A percentile compares a stretch with the other conserved stretches of the same genome.
These are phyloP conservation scores for Peronospora belbahrii DNA, from an alignment of 352 stramenopile species.

Conservation along the genomic window DNA sequence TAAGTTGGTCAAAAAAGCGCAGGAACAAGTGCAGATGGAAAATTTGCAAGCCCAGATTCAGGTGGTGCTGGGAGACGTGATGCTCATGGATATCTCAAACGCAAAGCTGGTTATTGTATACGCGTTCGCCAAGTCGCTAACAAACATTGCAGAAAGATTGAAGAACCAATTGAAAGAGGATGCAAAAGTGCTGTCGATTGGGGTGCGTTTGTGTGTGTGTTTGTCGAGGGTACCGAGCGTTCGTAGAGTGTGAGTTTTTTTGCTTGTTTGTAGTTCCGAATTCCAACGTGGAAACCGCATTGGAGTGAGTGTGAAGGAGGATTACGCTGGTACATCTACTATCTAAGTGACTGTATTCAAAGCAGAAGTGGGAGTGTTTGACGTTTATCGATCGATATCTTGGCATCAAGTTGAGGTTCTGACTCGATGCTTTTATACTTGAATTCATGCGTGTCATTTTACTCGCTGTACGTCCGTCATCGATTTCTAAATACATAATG, in stretches of 20 bases:
- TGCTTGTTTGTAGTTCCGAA: constrained; percentile 47
- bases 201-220: constrained; percentile 29
- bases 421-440: no score
- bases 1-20: constrained; percentile 36
- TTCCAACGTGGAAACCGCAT: constrained; percentile 57
- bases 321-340: constrained; percentile 75
- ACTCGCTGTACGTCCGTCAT: no score
- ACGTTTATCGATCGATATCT: no score
- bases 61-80: constrained; percentile 51
- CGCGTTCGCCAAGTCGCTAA: constrained; percentile 71
- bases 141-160: constrained; percentile 49
- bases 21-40: constrained; percentile 10
- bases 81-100: constrained; percentile 36
- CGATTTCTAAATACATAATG: no score
- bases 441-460: no score
- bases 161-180: constrained; percentile 24
- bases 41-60: constrained; percentile 34
- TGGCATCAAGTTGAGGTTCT: no score
- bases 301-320: constrained; percentile 44
- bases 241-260: no score
- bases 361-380: constrained; percentile 24
- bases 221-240: background rate
- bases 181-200: constrained; percentile 67
- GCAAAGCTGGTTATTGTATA: constrained; percentile 77
- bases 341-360: constrained; percentile 22